Percentiles rank a stretch among this genome's conserved stretches.
phyloP scores from a whole-genome alignment of 441 rosid species.

The Raphanus hybrid region DNA sequence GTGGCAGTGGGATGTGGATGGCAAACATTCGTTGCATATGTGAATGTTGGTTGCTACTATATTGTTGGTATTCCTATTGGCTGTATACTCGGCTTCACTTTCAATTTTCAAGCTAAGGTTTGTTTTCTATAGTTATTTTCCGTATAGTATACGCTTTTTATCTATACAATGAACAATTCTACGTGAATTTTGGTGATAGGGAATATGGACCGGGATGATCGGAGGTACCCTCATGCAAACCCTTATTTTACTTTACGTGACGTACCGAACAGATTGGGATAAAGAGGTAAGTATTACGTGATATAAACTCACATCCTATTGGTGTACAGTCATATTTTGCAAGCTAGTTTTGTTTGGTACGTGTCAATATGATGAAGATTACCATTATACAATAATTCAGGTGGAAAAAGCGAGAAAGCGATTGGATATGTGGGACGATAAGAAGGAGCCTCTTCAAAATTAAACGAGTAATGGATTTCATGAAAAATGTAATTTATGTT shows the following conservation, averaged over 20 bases:
- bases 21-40: slow-evolving; percentile 66
- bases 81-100: slow-evolving; percentile 57
- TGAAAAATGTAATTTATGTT: background rate
- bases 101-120: slow-evolving; percentile 56
- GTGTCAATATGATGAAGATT: background rate
- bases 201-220: slow-evolving; percentile 80
- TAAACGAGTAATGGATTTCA: background rate
- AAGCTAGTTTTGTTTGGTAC: background rate
- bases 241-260: slow-evolving; percentile 56
- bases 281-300: slow-evolving; percentile 52
- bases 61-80: slow-evolving; percentile 58
- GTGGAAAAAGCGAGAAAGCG: background rate
- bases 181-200: slow-evolving; percentile 45
- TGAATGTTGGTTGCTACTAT: slow-evolving; percentile 62
- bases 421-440: background rate
- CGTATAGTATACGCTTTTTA: background rate
- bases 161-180: background rate
- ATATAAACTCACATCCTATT: background rate
- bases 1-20: slow-evolving; percentile 77
- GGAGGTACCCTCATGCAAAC: slow-evolving; percentile 67
- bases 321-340: background rate
- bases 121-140: background rate
- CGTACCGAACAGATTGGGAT: slow-evolving; percentile 61
- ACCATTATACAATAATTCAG: background rate
- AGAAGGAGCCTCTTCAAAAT: background rate